Percentiles rank a stretch among this genome's conserved stretches.
Evolutionary conservation across 176 grass and related monocot species (phyloP).

Genomic region (Microstegium vimineum): DNA sequence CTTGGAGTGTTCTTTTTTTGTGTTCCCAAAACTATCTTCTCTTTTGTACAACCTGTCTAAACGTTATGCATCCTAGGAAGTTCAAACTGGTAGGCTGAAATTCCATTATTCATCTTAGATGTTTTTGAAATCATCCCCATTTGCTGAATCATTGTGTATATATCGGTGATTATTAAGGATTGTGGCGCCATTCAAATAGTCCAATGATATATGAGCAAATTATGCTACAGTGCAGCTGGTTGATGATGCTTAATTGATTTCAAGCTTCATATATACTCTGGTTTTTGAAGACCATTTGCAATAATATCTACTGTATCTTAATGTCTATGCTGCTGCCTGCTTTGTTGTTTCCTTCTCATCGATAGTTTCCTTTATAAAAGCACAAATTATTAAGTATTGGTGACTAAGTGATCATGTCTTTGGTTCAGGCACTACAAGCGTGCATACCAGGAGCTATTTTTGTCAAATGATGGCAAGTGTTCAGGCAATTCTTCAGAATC

Average conservation of each 20-base stretch:
- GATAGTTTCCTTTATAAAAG: not conserved
- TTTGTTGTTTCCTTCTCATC: conserved; percentile 12
- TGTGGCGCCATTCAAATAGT: not conserved
- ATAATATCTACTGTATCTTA: not conserved
- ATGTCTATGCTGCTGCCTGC: not conserved
- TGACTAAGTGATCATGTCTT: conserved; percentile 1
- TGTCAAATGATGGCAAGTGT: conserved; percentile 47
- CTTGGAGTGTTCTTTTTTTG: not conserved
- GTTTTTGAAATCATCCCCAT: not conserved
- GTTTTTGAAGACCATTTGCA: not conserved
- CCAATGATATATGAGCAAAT: not conserved
- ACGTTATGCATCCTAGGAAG: not conserved
- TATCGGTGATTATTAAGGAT: not conserved
- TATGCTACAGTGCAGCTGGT: not conserved
- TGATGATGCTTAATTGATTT: not conserved
- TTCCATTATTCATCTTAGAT: not conserved
- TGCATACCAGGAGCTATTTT: conserved; percentile 83
- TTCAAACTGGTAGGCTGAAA: not conserved
- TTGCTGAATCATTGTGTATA: not conserved
- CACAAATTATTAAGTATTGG: not conserved
- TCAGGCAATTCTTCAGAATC: conserved; percentile 33
- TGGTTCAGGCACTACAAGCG: conserved; percentile 79
- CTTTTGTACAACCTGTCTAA: not conserved
- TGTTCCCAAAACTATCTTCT: not conserved
- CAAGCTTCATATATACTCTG: not conserved